These are phyloP conservation scores for Hypseocharis bilobata DNA, from an alignment of 441 rosid species.

Conservation along the genomic window DNA sequence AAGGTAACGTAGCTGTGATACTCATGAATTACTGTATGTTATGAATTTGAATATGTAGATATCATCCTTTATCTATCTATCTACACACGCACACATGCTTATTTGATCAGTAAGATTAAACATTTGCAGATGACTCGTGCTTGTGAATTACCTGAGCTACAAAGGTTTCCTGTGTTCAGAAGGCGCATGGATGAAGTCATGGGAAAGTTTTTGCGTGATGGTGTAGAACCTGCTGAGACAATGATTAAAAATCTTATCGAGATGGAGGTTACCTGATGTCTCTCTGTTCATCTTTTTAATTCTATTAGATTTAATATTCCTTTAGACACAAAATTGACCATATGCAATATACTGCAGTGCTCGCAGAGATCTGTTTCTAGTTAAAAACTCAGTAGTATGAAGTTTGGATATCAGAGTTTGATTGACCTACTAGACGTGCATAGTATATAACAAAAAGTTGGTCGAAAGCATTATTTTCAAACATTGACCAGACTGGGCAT, in stretches of 20 bases:
- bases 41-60: background rate
- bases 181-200: constrained; percentile 90
- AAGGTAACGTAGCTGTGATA: constrained; percentile 39
- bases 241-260: constrained; percentile 85
- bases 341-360: background rate
- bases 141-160: constrained; percentile 60
- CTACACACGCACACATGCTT: no score
- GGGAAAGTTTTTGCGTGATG: constrained; percentile 72
- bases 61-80: no score
- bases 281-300: background rate
- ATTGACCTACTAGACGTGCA: background rate
- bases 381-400: background rate
- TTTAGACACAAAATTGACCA: background rate
- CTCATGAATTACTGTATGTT: background rate
- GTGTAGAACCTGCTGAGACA: constrained; percentile 87
- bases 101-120: no score
- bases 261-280: constrained; percentile 65
- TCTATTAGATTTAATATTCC: background rate
- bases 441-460: background rate
- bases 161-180: constrained; percentile 74
- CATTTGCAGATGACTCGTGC: constrained; percentile 70
- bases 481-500: background rate
- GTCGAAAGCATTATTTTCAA: background rate
- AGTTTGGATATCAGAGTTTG: no score
- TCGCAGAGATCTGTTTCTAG: background rate